Evolutionary conservation across 768 basidiomycete genomes (phyloP).

Genomic region (Tephrocybe sp.): DNA sequence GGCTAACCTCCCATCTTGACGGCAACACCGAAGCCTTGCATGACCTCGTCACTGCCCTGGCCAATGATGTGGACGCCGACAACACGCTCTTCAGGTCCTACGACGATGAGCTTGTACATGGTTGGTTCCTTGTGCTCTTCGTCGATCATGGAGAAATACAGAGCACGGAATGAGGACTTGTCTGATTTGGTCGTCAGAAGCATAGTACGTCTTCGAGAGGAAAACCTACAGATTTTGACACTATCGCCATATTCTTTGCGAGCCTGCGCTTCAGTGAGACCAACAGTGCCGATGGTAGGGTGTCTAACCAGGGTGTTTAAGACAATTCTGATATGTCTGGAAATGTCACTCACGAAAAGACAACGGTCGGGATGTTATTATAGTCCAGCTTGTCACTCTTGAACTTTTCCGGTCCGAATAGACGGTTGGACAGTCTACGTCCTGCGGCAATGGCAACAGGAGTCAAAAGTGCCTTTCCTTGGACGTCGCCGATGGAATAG

Average conservation of each 20-base stretch:
- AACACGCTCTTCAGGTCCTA: slow-evolving; percentile 89
- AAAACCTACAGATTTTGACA: slow-evolving; percentile 84
- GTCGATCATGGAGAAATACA: slow-evolving; percentile 91
- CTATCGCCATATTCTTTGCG: slow-evolving; percentile 83
- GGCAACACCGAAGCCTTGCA: slow-evolving; percentile 97
- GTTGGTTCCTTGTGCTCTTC: slow-evolving; percentile 95
- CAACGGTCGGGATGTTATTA: slow-evolving; percentile 89
- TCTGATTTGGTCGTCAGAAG: slow-evolving; percentile 42
- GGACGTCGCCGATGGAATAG: slow-evolving; percentile 88
- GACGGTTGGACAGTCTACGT: slow-evolving; percentile 80
- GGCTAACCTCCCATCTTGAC: slow-evolving; percentile 85
- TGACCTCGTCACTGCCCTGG: slow-evolving; percentile 86
- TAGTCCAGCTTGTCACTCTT: slow-evolving; percentile 88
- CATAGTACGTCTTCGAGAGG: not conserved
- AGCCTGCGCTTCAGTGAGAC: slow-evolving; percentile 91
- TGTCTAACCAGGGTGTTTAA: slow-evolving; percentile 53
- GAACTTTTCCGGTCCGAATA: slow-evolving; percentile 86
- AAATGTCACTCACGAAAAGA: slow-evolving; percentile 79
- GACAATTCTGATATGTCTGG: not conserved
- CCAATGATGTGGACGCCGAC: slow-evolving; percentile 97
- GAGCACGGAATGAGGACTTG: slow-evolving; percentile 75
- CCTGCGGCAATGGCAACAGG: slow-evolving; percentile 98
- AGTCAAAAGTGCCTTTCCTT: slow-evolving; percentile 90
- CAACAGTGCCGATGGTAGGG: slow-evolving; percentile 94
- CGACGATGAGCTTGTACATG: slow-evolving; percentile 87